Evolutionary conservation across 2,329 filamentous ascomycete genomes (phyloP).

Genomic region (Nemania serpens): DNA sequence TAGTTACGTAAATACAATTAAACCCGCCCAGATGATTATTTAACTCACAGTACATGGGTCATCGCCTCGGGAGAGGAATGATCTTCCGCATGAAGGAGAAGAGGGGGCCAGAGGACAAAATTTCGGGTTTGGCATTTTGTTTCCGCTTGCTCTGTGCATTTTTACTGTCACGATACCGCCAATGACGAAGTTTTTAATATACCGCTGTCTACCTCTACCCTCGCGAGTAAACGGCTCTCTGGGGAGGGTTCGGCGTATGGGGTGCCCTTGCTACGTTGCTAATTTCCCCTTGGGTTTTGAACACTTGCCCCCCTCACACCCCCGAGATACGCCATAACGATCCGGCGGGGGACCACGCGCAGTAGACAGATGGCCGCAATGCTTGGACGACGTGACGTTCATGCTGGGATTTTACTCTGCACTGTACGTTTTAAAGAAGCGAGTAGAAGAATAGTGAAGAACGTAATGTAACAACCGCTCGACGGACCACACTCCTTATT

Average conservation of each 20-base stretch:
- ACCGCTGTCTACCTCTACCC: neutral
- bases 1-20: slow-evolving; percentile 39
- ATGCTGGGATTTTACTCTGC: too few species aligned
- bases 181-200: slow-evolving; percentile 4
- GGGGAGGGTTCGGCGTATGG: neutral
- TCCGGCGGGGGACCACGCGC: neutral
- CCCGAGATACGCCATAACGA: neutral
- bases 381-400: slow-evolving; percentile 15
- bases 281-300: neutral
- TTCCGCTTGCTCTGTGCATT: neutral
- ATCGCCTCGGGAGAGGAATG: neutral
- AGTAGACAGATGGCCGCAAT: neutral
- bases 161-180: slow-evolving; percentile 9
- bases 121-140: neutral
- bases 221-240: slow-evolving; percentile 9
- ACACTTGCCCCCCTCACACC: neutral
- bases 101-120: neutral
- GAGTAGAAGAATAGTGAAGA: too few species aligned
- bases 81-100: neutral
- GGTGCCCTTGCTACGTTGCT: too few species aligned
- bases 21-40: neutral
- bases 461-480: too few species aligned
- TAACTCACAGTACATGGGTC: neutral
- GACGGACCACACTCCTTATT: too few species aligned
- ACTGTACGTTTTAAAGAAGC: too few species aligned